These are phyloP conservation scores for Sarocladium kiliense DNA, from an alignment of 2,329 filamentous ascomycete species.

Conservation along the genomic window DNA sequence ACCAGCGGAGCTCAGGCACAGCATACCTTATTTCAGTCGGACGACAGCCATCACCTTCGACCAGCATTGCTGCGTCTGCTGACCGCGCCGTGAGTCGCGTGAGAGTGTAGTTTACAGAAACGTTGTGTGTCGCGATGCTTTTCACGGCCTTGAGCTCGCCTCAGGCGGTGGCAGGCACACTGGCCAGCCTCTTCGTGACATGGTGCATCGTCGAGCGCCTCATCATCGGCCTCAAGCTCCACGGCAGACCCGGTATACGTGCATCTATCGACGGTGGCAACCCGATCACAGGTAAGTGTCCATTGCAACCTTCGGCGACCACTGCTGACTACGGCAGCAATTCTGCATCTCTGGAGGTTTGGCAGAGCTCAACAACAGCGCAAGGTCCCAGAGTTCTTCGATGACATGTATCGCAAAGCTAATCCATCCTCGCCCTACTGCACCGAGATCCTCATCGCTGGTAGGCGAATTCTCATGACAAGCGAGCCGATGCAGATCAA, in stretches of 20 bases:
- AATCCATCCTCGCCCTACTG: too few species aligned
- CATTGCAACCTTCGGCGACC: not conserved
- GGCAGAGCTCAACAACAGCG: not conserved
- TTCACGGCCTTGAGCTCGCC: not conserved
- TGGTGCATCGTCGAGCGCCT: not conserved
- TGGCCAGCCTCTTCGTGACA: not conserved
- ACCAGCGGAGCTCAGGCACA: too few species aligned
- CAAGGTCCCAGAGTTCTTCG: not conserved
- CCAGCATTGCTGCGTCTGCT: too few species aligned
- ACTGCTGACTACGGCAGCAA: not conserved
- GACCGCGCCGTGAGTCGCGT: too few species aligned
- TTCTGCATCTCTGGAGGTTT: not conserved
- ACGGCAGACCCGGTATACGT: not conserved
- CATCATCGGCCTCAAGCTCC: not conserved
- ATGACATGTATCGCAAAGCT: not conserved
- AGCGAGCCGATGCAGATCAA: not conserved
- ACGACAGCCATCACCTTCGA: too few species aligned
- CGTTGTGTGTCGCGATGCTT: not conserved
- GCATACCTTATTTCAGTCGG: too few species aligned
- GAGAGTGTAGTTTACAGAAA: too few species aligned
- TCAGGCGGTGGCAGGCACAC: not conserved
- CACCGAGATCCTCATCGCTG: too few species aligned
- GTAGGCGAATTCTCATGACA: too few species aligned
- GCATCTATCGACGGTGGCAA: not conserved
- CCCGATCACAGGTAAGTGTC: not conserved